Evolutionary conservation across 2,329 filamentous ascomycete species (phyloP), one percentile per base, ranked within the genome.

Genomic region (Orbilia oligospora): DNA sequence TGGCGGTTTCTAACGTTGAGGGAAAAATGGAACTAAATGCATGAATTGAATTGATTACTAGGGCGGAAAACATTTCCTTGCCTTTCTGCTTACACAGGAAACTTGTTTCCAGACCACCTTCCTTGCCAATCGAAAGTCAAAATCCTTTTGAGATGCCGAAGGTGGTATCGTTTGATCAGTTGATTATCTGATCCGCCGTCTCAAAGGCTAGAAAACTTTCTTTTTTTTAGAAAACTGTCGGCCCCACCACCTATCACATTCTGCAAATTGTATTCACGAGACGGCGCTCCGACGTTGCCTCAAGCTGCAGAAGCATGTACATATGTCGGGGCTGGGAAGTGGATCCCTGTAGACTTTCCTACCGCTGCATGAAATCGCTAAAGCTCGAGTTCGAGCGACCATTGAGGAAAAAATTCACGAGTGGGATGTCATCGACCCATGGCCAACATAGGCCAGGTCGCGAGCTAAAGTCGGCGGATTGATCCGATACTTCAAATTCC

Each of bases 111-210:
- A 64, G 63, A 64, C 56, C 64, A 75, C 71, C 71, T 75, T 67
- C 71, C 63, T 61, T 16, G 58, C 69, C 24, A 64, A 53, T 56
- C 20, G 18, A 41, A 38, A 61, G 24, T 41, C 22, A 38, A 55
- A 55, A 53, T 64, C 24, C 46, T 64, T 71, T 44, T 53, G 38
- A 53, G 55, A 49, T 70, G 36, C 67, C 67, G 30, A 38, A 67
- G 24, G 63, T 38, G 51, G 70, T 63, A 67, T 61, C 51, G 18
- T 67, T 53, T 73, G 63, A 63, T 73, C 70, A 73, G 70, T 73
- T 68, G 61, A 75, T 69, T 75, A 75, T 75, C 71, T 75, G 71
- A 75, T 75, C 71, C 64, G 71, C 55, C 61, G n/a, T 12, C 16
- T 63, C 27, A 14, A 38, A 27, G 46, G 64, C 24, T 33, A 41